Evolutionary conservation across 2,329 filamentous ascomycete genomes (phyloP), one percentile per base, ranked within the genome.

Genomic region (Ramularia collo-cygni): DNA sequence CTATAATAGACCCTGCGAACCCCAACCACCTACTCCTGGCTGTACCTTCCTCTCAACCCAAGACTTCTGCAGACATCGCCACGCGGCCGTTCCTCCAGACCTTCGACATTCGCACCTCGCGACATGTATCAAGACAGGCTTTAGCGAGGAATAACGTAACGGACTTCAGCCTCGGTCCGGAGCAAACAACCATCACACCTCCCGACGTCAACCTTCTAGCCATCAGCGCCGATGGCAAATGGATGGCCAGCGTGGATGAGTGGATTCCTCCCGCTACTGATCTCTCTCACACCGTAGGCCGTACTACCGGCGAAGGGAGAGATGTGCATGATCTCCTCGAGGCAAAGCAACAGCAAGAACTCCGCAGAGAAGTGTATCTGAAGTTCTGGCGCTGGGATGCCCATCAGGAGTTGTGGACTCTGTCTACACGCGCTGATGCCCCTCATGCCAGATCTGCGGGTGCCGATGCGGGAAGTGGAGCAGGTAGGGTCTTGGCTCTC

Each of bases 241-340:
- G 90, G 89, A 74, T 98, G 42, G 89, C 84, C 4, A 95, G 87
- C 1, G 76, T 94, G 1, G 92, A 98, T 59, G 85, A 89, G 56
- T 98, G 92, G 92, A 74, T 75, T 37, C 88, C 88, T 1, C 78
- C 85, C 8, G 65, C 68, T 9, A 69, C 75, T 44, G 88, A 95
- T 56, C 64, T 85, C 10, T 72, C 76, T 28, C 73, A 74, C 40
- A 61, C 84, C 18, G 63, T 70, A 37, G 54, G 61, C 9, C 43
- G 43, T 19, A 47, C 42, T 4, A 28, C 40, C 19, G 40, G 34
- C 4, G 37, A 49, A 8, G 48, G 42, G 12, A 27, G 37, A 8
- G 40, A 42, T 4, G 16, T 18, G 12, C 19, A 33, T n/a, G 62
- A 66, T 30, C 56, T 65, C 35, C 54, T 58, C 10, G 51, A 48